Base-by-base conservation (phyloP, 768 basidiomycete species). In the Termitomyces bulborhizus region DNA sequence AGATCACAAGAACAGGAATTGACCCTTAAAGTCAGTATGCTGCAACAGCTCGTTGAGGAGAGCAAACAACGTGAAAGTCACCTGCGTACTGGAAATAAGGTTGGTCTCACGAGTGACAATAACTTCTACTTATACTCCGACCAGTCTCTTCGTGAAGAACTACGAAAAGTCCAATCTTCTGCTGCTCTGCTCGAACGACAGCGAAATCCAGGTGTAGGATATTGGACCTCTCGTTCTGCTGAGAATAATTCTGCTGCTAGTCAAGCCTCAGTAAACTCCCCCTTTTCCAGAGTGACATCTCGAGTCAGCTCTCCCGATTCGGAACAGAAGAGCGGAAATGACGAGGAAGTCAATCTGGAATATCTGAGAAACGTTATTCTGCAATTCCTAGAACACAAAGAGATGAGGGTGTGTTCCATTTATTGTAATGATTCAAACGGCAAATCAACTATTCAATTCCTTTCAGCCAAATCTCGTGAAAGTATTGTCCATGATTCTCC, bases 371-470 rank as follows among this genome's bases (percentile, higher is more conserved):
- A 98, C 68, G 90, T 98, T 32, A 93, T 98, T 54, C 69, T 99
- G 45, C 97, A 98, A 68, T 99, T 99, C 74, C 76, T 99, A 48
- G 97, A 99, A 67, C 91, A 98, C 72, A 94, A 96, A 68, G 94
- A 98, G 69, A 98, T 98, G 94, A 80, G 97, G 72, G 94, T 94
- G 65, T 67, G 91, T 74, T 21, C 40, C 4, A 26, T 42, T n/a
- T 16, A 11, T 39, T 26, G 37, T 29, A 39, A 45, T 47, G 3
- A n/a, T 18, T 41, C 37, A 4, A 26, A 12, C 26, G 34, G 18
- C 31, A 44, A n/a, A 18, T 46, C n/a, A 46, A 18, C 18, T 13
- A 13, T 40, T 24, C 12, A 26, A 24, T 11, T 5, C 6, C 7
- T 54, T 36, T 4, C 31, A 63, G 62, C 60, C 62, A 18, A 63